These are phyloP conservation scores for Phyllostachys edulis DNA, from an alignment of 176 grass and related monocot genomes.

Conservation along the genomic window DNA sequence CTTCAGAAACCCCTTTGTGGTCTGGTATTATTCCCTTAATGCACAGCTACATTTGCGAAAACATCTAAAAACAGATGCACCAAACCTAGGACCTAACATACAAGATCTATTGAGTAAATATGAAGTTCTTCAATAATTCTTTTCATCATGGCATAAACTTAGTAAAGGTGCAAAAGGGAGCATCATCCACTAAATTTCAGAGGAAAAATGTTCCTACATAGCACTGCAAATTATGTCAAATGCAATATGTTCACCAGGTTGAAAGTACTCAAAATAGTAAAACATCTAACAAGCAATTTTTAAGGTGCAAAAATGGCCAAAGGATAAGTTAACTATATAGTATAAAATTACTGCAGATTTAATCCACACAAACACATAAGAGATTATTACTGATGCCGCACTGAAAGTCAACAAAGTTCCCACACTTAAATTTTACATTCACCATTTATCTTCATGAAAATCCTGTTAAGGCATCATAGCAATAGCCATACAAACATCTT, in stretches of 20 bases:
- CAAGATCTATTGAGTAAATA: not conserved
- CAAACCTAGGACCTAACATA: not conserved
- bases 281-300: not conserved
- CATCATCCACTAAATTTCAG: constrained; percentile 1
- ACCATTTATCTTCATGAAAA: not conserved
- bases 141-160: not conserved
- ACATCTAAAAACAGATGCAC: not conserved
- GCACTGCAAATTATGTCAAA: not conserved
- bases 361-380: not conserved
- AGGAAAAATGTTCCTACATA: not conserved
- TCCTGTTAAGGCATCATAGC: not conserved
- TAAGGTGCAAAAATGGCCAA: not conserved
- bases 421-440: not conserved
- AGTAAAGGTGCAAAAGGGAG: not conserved
- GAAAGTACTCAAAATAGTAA: not conserved
- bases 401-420: not conserved
- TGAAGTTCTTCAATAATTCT: not conserved
- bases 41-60: not conserved
- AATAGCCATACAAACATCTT: not conserved
- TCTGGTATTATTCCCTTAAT: not conserved
- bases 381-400: constrained; percentile 1
- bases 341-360: not conserved
- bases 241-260: not conserved
- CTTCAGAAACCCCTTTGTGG: not conserved
- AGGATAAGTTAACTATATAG: not conserved